Evolutionary conservation across 345 rosid species (phyloP).

Genomic region (Ailanthus altissimus): DNA sequence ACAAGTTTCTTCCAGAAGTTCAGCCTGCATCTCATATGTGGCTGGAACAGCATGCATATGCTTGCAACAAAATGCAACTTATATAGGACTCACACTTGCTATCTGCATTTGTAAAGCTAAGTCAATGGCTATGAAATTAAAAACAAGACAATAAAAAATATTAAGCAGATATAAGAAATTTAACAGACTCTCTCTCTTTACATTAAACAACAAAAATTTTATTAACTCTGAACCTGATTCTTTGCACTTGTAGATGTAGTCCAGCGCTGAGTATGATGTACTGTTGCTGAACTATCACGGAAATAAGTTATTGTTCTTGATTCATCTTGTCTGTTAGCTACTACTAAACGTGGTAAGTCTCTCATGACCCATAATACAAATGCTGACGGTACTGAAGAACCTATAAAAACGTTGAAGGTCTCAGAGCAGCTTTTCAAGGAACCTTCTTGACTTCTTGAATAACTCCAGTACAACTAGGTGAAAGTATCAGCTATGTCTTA

Average conservation of each 20-base stretch:
- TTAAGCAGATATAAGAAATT: not conserved
- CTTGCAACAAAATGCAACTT: constrained; percentile 7
- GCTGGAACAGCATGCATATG: constrained; percentile 4
- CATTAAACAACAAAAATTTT: not conserved
- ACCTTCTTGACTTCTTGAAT: not conserved
- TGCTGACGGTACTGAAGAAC: constrained; percentile 68
- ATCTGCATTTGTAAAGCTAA: constrained; percentile 35
- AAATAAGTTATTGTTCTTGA: constrained; percentile 44
- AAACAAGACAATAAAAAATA: not conserved
- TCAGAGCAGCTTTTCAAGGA: not conserved
- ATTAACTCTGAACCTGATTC: constrained; percentile 45
- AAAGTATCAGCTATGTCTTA: not conserved
- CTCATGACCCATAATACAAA: constrained; percentile 63
- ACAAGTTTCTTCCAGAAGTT: not conserved
- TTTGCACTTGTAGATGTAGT: constrained; percentile 39
- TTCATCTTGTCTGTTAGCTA: constrained; percentile 34
- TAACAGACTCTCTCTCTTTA: not conserved
- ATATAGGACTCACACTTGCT: constrained; percentile 44
- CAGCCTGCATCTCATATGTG: not conserved
- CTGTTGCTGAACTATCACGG: constrained; percentile 31
- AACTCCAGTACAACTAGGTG: not conserved
- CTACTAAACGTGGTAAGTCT: constrained; percentile 47
- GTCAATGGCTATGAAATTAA: not conserved
- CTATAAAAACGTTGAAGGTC: constrained; percentile 27
- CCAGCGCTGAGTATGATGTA: constrained; percentile 40